These are phyloP conservation scores for Beauveria scarabaeidicola DNA, from an alignment of 2,329 filamentous ascomycete genomes.

Conservation along the genomic window DNA sequence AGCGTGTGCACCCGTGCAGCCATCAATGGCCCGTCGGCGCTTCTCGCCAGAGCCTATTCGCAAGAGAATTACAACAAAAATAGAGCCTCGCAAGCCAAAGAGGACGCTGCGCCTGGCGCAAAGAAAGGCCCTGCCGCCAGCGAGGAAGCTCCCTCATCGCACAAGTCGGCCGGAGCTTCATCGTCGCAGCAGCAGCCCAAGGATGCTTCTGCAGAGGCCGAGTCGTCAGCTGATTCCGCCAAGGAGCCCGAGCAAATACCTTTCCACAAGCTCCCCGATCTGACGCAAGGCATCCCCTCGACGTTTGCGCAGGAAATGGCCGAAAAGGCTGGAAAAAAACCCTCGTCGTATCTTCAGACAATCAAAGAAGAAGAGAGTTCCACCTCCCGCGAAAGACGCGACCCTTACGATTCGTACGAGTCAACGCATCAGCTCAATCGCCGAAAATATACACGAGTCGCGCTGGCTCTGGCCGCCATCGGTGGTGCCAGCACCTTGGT, in stretches of 20 bases:
- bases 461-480: constrained; percentile 55
- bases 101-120: constrained; percentile 5
- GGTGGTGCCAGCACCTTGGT: constrained; percentile 49
- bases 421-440: constrained; percentile 83
- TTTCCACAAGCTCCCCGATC: constrained; percentile 69
- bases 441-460: constrained; percentile 64
- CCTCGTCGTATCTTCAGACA: constrained; percentile 24
- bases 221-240: constrained; percentile 14
- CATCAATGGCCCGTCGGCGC: constrained; percentile 12
- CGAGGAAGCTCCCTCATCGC: constrained; percentile 5
- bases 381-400: constrained; percentile 29
- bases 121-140: background rate
- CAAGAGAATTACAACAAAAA: constrained; percentile 11
- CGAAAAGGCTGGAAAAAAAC: constrained; percentile 24
- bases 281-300: constrained; percentile 91
- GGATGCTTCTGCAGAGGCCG: constrained; percentile 13
- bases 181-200: background rate
- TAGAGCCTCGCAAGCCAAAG: constrained; percentile 9
- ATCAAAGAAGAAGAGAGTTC: constrained; percentile 28
- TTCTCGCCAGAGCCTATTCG: constrained; percentile 12
- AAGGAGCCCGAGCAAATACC: constrained; percentile 36
- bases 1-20: constrained; percentile 1
- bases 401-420: constrained; percentile 67
- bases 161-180: background rate
- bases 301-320: constrained; percentile 72